A percentile compares a stretch with the other conserved stretches of the same genome.
These are phyloP conservation scores for Epichloe sp. DNA, from an alignment of 2,329 filamentous ascomycete species.

Conservation along the genomic window DNA sequence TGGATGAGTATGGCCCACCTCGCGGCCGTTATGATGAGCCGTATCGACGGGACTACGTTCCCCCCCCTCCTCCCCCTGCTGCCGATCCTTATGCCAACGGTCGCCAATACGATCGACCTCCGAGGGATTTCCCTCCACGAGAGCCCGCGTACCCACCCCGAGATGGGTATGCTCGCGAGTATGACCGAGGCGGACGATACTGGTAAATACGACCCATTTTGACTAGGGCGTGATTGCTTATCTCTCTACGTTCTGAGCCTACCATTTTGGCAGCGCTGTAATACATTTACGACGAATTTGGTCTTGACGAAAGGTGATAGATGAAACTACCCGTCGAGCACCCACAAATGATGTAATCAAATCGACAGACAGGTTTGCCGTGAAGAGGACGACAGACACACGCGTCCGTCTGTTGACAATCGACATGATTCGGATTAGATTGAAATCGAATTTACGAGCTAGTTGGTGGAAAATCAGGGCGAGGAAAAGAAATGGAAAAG, in stretches of 20 bases:
- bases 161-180: conserved; percentile 32
- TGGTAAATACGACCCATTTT: conserved; percentile 27
- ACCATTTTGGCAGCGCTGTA: background rate
- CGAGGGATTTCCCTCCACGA: conserved; percentile 36
- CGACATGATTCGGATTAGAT: background rate
- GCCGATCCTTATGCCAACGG: conserved; percentile 49
- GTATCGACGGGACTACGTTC: conserved; percentile 57
- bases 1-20: conserved; percentile 64
- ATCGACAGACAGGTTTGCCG: background rate
- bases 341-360: background rate
- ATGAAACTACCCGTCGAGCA: conserved; percentile 11
- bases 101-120: conserved; percentile 41
- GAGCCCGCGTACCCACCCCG: conserved; percentile 25
- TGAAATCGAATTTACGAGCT: background rate
- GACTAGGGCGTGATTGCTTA: conserved; percentile 5
- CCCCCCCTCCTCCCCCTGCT: conserved; percentile 49
- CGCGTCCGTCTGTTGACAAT: background rate
- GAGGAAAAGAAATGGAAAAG: background rate
- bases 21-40: conserved; percentile 64
- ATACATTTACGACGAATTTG: conserved; percentile 11
- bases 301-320: conserved; percentile 24
- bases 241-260: background rate
- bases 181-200: conserved; percentile 37
- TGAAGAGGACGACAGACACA: background rate
- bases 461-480: background rate